Percentiles rank a stretch among this genome's conserved stretches.
Evolutionary conservation across 2,329 filamentous ascomycete genomes (phyloP).

Genomic region (Beauveria scarabaeidicola): DNA sequence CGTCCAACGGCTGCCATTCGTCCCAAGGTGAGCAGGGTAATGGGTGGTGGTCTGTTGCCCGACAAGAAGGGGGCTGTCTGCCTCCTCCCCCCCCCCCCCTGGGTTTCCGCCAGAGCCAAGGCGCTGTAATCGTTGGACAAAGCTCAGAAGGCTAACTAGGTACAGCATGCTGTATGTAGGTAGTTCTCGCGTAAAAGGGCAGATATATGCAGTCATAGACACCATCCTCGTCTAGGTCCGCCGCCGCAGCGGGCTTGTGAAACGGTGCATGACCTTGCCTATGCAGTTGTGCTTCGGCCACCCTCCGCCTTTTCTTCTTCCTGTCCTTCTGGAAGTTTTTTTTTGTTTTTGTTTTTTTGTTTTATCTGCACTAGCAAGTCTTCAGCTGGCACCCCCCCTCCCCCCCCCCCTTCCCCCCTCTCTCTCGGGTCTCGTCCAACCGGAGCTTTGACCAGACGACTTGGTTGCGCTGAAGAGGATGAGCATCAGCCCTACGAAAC

Average conservation of each 20-base stretch:
- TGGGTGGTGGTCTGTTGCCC: neutral
- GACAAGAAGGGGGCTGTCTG: neutral
- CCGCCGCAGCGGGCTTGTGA: neutral
- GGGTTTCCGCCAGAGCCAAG: neutral
- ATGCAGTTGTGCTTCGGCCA: neutral
- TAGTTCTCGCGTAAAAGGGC: too few species aligned
- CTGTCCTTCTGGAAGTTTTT: neutral
- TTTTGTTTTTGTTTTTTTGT: too few species aligned
- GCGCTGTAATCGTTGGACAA: too few species aligned
- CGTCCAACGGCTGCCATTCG: conserved; percentile 8
- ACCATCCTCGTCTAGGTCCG: neutral
- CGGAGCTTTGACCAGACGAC: conserved; percentile 7
- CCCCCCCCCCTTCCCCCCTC: neutral
- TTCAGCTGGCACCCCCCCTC: neutral
- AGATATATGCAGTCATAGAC: neutral
- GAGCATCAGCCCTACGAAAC: conserved; percentile 10
- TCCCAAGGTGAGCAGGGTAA: conserved; percentile 8
- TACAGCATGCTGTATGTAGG: too few species aligned
- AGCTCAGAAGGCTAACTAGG: too few species aligned
- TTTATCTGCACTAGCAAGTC: neutral
- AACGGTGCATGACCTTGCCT: neutral
- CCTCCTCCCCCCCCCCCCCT: too few species aligned
- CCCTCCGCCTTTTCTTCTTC: neutral
- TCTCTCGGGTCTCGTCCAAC: neutral
- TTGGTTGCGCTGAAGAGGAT: neutral